phyloP scores from a whole-genome alignment of 345 rosid species.

The Zanthoxylum bungeanum region DNA sequence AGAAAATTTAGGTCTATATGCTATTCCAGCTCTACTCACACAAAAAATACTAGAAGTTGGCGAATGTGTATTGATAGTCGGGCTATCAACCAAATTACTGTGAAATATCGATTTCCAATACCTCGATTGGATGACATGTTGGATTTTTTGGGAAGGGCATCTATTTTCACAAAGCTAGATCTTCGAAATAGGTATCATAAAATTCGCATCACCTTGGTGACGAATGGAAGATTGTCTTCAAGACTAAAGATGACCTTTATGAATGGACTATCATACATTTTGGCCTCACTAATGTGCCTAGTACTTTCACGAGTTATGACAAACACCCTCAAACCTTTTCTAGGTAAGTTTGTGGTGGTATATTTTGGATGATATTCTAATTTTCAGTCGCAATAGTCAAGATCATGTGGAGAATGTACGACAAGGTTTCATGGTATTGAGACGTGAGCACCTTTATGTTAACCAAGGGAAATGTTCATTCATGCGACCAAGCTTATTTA shows the following conservation, averaged over 20 bases:
- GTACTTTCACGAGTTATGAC: neutral
- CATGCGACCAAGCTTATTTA: neutral
- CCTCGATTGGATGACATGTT: neutral
- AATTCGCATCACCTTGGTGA: neutral
- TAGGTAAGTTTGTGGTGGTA: neutral
- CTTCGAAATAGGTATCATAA: neutral
- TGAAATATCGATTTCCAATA: neutral
- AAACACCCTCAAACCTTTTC: neutral
- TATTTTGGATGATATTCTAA: conserved; percentile 7
- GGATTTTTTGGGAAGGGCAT: neutral
- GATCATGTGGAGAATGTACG: no score
- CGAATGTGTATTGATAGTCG: neutral
- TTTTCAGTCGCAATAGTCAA: no score
- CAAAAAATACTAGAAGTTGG: neutral
- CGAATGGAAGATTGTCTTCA: neutral
- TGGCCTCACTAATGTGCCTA: neutral
- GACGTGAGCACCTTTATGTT: no score
- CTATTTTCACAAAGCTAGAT: neutral
- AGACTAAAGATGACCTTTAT: neutral
- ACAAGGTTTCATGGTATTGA: no score
- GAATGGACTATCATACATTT: neutral
- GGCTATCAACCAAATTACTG: no score
- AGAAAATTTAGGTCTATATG: neutral
- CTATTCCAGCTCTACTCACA: neutral
- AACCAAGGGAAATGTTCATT: neutral